These are phyloP conservation scores for Vigna nakashimae DNA, from an alignment of 306 rosid genomes.

Conservation along the genomic window DNA sequence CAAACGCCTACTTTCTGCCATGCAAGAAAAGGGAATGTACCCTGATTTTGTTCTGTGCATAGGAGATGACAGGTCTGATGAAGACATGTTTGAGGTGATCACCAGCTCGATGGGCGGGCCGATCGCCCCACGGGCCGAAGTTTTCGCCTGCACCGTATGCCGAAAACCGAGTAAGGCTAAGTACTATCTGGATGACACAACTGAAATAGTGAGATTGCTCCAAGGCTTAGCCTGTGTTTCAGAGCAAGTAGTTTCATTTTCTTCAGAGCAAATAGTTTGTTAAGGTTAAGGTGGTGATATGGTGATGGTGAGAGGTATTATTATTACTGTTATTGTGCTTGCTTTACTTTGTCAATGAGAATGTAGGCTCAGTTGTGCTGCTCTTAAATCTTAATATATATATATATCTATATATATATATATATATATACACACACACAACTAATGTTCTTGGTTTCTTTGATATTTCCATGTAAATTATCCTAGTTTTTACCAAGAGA, in stretches of 20 bases:
- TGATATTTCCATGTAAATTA: constrained; percentile 48
- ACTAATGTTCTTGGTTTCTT: constrained; percentile 30
- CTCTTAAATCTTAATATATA: constrained; percentile 8
- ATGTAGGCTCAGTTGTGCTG: constrained; percentile 42
- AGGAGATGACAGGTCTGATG: constrained; percentile 92
- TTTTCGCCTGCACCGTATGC: constrained; percentile 51
- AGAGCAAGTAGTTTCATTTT: constrained; percentile 49
- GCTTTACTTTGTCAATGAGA: constrained; percentile 31
- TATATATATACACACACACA: not conserved
- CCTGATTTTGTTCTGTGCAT: constrained; percentile 88
- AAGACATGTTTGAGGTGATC: constrained; percentile 82
- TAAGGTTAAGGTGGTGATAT: constrained; percentile 40
- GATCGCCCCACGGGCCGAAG: constrained; percentile 40
- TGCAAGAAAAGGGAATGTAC: constrained; percentile 62
- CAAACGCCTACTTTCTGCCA: constrained; percentile 63
- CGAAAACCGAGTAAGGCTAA: constrained; percentile 57
- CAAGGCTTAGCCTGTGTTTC: constrained; percentile 81
- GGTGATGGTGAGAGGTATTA: constrained; percentile 23
- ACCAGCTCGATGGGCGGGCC: constrained; percentile 40
- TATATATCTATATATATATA: no score
- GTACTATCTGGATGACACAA: constrained; percentile 53
- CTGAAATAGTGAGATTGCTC: constrained; percentile 73
- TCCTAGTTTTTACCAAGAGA: constrained; percentile 42
- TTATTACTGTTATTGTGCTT: constrained; percentile 19
- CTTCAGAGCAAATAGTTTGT: constrained; percentile 54